Conservation (phyloP, 257 asterid genomes). For the Oldenlandia corymbosa region DNA sequence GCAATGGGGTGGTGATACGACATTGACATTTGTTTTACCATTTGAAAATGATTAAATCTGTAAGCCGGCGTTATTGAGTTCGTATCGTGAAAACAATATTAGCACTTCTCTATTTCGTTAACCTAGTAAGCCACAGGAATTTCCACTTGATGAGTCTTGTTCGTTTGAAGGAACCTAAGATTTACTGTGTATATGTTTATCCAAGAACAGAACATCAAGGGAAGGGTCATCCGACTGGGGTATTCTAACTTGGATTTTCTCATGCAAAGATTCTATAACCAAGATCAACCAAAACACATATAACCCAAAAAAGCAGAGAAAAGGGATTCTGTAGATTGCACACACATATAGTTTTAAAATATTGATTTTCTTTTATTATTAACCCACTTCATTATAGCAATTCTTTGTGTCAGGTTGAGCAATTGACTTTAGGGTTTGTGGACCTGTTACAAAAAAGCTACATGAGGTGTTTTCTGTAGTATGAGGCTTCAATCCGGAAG, state of each 20-base stretch:
- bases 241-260: no score
- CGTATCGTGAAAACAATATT: no score
- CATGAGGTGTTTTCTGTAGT: conserved; percentile 41
- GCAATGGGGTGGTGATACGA: no score
- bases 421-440: conserved; percentile 46
- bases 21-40: no score
- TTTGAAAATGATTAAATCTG: no score
- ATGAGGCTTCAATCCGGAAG: conserved; percentile 21
- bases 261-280: background rate
- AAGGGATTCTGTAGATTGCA: conserved; percentile 4
- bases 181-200: background rate
- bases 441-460: conserved; percentile 76
- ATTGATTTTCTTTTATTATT: conserved; percentile 24
- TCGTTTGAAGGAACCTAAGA: no score
- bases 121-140: no score
- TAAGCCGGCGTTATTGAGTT: no score
- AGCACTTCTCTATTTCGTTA: no score
- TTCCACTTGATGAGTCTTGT: no score
- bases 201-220: background rate
- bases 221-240: background rate
- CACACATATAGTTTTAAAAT: background rate
- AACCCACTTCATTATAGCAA: conserved; percentile 31
- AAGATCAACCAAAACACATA: background rate
- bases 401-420: conserved; percentile 36
- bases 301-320: background rate